Evolutionary conservation across 2,329 filamentous ascomycete genomes (phyloP).

Genomic region (Trichoderma sp.): DNA sequence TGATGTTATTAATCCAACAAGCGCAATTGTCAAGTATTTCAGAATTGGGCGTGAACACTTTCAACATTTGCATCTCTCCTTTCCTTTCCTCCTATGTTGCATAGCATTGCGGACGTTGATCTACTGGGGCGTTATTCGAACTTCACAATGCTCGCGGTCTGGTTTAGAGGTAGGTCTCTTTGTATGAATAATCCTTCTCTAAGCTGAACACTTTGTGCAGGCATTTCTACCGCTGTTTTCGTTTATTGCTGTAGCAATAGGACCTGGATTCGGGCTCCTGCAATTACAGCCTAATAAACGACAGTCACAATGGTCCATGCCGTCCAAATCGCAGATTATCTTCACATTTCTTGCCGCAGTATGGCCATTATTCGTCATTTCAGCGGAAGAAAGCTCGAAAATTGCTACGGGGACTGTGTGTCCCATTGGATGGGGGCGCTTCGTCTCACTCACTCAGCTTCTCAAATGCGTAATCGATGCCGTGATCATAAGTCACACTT

Average conservation of each 20-base stretch:
- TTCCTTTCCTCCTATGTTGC: conserved; percentile 8
- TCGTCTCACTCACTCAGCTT: conserved; percentile 23
- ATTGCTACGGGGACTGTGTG: conserved; percentile 23
- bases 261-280: background rate
- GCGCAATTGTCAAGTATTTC: background rate
- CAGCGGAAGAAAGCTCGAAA: conserved; percentile 5
- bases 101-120: conserved; percentile 25
- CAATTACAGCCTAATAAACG: background rate
- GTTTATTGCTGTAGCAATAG: background rate
- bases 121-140: conserved; percentile 34
- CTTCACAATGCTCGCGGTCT: conserved; percentile 33
- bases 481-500: conserved; percentile 29
- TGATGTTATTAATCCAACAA: background rate
- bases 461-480: conserved; percentile 34
- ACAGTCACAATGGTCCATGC: conserved; percentile 26
- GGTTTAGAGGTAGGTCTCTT: conserved; percentile 32
- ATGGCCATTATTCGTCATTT: conserved; percentile 33
- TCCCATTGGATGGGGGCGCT: conserved; percentile 18
- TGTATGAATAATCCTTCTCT: background rate
- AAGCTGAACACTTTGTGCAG: conserved; percentile 22
- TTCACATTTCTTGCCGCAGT: conserved; percentile 26
- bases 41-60: background rate
- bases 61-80: background rate
- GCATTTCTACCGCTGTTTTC: conserved; percentile 31
- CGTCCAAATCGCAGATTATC: conserved; percentile 22